Evolutionary conservation across 352 stramenopile species (phyloP).

Genomic region (Phytophthora pseudosyringae): DNA sequence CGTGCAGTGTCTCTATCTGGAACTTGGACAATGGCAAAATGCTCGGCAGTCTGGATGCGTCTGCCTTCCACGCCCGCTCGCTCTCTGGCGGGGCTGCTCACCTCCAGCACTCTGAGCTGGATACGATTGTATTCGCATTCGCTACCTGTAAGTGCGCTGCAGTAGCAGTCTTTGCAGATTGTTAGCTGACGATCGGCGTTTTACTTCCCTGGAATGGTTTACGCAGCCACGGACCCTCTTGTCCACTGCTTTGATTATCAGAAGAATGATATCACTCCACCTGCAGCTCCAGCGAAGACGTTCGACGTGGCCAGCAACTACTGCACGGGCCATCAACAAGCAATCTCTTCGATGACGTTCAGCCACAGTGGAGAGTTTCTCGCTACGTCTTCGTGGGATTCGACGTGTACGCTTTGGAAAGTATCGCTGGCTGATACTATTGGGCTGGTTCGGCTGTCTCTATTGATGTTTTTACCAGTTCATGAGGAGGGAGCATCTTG

Average conservation of each 20-base stretch:
- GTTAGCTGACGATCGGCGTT: neutral
- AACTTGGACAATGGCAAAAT: conserved; percentile 43
- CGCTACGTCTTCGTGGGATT: conserved; percentile 65
- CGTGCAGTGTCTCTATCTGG: conserved; percentile 50
- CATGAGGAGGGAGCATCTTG: conserved; percentile 42
- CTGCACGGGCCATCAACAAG: conserved; percentile 53
- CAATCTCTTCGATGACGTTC: conserved; percentile 57
- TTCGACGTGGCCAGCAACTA: conserved; percentile 30
- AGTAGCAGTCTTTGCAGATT: neutral
- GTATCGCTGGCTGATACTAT: conserved; percentile 3
- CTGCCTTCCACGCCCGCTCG: conserved; percentile 18
- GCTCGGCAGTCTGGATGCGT: conserved; percentile 41
- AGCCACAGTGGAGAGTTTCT: conserved; percentile 40
- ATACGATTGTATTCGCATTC: conserved; percentile 39
- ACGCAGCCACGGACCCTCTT: conserved; percentile 31
- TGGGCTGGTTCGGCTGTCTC: conserved; percentile 18
- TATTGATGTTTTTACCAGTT: conserved; percentile 51
- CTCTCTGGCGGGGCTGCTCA: conserved; percentile 42
- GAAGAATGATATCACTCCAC: conserved; percentile 9
- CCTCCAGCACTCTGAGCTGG: neutral
- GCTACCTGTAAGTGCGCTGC: conserved; percentile 44
- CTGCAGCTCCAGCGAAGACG: neutral
- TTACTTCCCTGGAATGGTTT: neutral
- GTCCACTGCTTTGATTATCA: conserved; percentile 23
- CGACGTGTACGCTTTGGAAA: conserved; percentile 65